Percentiles rank a stretch among this genome's conserved stretches.
Evolutionary conservation across 495 filamentous ascomycete genomes (phyloP).

Genomic region (Xylaria sp.): DNA sequence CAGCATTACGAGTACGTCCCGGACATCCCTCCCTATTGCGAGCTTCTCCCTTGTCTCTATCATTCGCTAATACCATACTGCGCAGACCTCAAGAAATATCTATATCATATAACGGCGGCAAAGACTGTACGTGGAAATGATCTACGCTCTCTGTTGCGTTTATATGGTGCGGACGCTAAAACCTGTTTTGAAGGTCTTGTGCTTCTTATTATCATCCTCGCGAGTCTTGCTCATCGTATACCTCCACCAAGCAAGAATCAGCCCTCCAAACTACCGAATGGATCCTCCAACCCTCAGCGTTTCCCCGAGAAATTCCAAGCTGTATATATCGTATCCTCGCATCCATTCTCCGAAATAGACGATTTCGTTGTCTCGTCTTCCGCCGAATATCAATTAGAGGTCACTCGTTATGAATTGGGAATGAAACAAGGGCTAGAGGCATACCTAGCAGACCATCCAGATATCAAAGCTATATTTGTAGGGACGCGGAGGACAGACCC

Average conservation of each 20-base stretch:
- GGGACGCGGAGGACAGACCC: constrained; percentile 93
- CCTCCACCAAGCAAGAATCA: constrained; percentile 24
- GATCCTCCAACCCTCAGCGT: constrained; percentile 25
- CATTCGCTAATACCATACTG: constrained; percentile 17
- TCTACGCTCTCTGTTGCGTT: background rate
- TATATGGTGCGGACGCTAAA: background rate
- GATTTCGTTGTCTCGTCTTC: constrained; percentile 75
- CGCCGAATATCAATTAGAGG: constrained; percentile 71
- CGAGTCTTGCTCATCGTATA: constrained; percentile 59
- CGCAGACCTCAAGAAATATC: constrained; percentile 77
- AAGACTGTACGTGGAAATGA: constrained; percentile 70
- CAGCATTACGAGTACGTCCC: constrained; percentile 66
- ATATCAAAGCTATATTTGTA: constrained; percentile 85
- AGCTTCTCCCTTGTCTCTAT: constrained; percentile 1
- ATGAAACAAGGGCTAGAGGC: constrained; percentile 80
- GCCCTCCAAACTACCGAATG: constrained; percentile 20
- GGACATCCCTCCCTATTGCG: constrained; percentile 29
- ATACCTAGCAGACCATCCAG: constrained; percentile 70
- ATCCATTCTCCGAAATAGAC: constrained; percentile 87
- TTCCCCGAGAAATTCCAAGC: constrained; percentile 64
- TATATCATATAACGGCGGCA: constrained; percentile 96
- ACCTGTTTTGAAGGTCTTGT: constrained; percentile 59
- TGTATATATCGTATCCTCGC: constrained; percentile 84
- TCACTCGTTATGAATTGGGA: constrained; percentile 77
- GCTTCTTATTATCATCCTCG: constrained; percentile 86